Evolutionary conservation across 192 early-diverging fungal genomes (phyloP).

Genomic region (Chytriomyces confervae): DNA sequence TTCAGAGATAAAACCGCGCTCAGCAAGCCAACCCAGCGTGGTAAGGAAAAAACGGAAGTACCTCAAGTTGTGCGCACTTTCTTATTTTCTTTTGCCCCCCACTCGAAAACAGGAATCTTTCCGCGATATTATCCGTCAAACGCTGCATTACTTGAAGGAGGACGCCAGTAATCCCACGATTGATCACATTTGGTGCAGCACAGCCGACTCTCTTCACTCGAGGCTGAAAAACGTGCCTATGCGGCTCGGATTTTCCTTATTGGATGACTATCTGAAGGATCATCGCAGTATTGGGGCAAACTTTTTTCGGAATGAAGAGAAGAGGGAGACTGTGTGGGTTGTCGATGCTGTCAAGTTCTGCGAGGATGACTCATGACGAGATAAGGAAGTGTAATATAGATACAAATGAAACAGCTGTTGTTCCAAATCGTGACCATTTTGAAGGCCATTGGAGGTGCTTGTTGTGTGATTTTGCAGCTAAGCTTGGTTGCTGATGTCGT

Average conservation of each 20-base stretch:
- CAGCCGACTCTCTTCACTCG: not conserved
- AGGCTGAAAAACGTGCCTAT: not conserved
- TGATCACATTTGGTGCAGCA: not conserved
- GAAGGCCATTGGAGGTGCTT: too few species aligned
- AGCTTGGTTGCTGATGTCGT: too few species aligned
- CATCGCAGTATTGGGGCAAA: too few species aligned
- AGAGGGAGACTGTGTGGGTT: too few species aligned
- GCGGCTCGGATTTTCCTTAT: not conserved
- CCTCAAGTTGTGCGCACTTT: not conserved
- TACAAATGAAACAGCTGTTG: too few species aligned
- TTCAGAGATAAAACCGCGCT: not conserved
- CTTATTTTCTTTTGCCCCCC: not conserved
- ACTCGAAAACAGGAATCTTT: not conserved
- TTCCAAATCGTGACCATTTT: too few species aligned
- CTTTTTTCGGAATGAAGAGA: too few species aligned
- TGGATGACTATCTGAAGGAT: too few species aligned
- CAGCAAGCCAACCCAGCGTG: not conserved
- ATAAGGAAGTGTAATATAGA: too few species aligned
- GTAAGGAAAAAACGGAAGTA: not conserved
- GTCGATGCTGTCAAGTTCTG: too few species aligned
- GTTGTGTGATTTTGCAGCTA: too few species aligned
- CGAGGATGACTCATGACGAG: too few species aligned
- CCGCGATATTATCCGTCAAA: not conserved
- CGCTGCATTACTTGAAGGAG: not conserved
- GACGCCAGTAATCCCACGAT: not conserved